Percentiles rank a stretch among this genome's conserved stretches.
Conservation (phyloP, 192 early-diverging fungal genomes). For the Umbelopsis isabellina region DNA sequence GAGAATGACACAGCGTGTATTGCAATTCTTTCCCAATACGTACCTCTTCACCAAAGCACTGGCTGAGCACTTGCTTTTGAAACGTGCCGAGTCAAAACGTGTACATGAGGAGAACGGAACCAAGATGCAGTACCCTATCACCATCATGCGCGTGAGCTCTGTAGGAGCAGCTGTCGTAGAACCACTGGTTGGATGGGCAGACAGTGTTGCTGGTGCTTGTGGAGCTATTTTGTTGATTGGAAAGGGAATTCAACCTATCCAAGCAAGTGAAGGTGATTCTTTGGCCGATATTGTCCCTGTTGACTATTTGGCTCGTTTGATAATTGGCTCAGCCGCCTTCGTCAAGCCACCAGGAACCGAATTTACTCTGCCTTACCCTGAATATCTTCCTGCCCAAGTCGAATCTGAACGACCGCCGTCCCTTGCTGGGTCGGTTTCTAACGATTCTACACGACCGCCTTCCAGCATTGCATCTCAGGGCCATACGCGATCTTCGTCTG, state of each 20-base stretch:
- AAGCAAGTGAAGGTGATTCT: constrained; percentile 31
- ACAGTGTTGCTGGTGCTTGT: constrained; percentile 38
- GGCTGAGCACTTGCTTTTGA: constrained; percentile 49
- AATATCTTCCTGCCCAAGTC: neutral
- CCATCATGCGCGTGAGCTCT: constrained; percentile 32
- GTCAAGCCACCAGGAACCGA: constrained; percentile 20
- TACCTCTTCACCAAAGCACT: constrained; percentile 53
- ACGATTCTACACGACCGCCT: constrained; percentile 11
- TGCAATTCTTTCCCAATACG: constrained; percentile 42
- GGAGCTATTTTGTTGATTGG: constrained; percentile 38
- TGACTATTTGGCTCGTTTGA: constrained; percentile 36
- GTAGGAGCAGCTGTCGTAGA: constrained; percentile 36
- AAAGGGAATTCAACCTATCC: constrained; percentile 30
- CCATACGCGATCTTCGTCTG: neutral
- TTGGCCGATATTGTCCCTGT: constrained; percentile 40
- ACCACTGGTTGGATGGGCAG: constrained; percentile 43
- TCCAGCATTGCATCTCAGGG: neutral
- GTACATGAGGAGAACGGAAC: constrained; percentile 20
- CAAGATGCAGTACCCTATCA: constrained; percentile 30
- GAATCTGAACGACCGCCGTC: neutral
- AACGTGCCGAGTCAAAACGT: constrained; percentile 27
- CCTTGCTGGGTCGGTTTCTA: neutral
- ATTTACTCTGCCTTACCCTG: constrained; percentile 18
- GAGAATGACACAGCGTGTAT: neutral
- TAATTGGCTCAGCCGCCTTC: constrained; percentile 32